phyloP scores from a whole-genome alignment of 2,329 filamentous ascomycete genomes.

The Neodidymelliopsis sp. region DNA sequence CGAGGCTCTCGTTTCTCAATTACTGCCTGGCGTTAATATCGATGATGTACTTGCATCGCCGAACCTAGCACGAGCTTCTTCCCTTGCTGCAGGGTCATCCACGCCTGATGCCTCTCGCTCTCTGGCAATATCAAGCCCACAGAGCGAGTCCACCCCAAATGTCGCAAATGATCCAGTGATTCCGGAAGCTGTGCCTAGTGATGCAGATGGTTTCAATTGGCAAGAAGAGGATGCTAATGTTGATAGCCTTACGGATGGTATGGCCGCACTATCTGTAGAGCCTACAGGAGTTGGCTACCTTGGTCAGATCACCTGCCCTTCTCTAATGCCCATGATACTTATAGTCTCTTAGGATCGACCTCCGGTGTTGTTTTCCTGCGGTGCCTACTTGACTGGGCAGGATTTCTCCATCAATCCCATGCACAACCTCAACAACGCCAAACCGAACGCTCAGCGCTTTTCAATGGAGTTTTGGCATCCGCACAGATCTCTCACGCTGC shows the following conservation, averaged over 20 bases:
- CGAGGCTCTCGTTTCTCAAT: conserved; percentile 28
- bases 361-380: conserved; percentile 36
- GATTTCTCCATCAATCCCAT: conserved; percentile 34
- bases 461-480: conserved; percentile 27
- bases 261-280: conserved; percentile 38
- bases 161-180: conserved; percentile 25
- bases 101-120: conserved; percentile 18
- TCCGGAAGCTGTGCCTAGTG: conserved; percentile 34
- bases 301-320: conserved; percentile 11
- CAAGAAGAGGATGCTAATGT: conserved; percentile 31
- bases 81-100: conserved; percentile 9
- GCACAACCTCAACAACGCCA: conserved; percentile 18
- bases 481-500: conserved; percentile 34
- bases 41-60: conserved; percentile 30
- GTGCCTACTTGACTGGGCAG: conserved; percentile 37
- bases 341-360: conserved; percentile 25
- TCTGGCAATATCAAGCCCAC: conserved; percentile 20
- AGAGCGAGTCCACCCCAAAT: conserved; percentile 15
- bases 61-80: conserved; percentile 15
- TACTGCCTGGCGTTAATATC: conserved; percentile 31
- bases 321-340: neutral
- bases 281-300: conserved; percentile 37
- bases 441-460: conserved; percentile 18
- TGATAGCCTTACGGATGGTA: conserved; percentile 34
- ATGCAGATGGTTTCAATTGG: conserved; percentile 37